Evolutionary conservation across 169 alveolate species (phyloP).

Genomic region (Plasmodium vivax): DNA sequence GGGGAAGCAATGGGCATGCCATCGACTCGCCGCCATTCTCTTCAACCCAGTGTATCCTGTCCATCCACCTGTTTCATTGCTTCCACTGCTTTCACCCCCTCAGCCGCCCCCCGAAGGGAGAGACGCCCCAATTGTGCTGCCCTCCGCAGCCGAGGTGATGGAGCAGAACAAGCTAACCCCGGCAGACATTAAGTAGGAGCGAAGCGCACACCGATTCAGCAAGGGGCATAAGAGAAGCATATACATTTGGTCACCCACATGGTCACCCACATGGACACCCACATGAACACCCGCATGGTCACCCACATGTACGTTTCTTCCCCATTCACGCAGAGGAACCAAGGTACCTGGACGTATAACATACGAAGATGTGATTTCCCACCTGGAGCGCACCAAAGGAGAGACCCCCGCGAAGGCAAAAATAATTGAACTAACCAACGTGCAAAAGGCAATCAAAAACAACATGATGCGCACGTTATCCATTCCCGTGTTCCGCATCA

Average conservation of each 20-base stretch:
- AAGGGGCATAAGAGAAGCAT: not conserved
- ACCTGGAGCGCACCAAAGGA: constrained; percentile 29
- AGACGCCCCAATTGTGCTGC: constrained; percentile 42
- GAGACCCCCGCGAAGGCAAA: not conserved
- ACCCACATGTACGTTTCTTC: not conserved
- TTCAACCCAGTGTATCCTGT: not conserved
- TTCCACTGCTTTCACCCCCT: not conserved
- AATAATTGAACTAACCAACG: constrained; percentile 11
- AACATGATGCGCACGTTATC: constrained; percentile 79
- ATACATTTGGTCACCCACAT: not conserved
- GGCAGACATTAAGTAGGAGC: constrained; percentile 40
- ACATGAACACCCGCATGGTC: no score
- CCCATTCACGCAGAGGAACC: not conserved
- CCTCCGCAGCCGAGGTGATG: constrained; percentile 73
- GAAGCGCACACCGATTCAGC: not conserved
- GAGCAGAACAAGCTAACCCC: constrained; percentile 38
- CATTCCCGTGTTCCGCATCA: constrained; percentile 79
- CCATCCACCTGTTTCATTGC: not conserved
- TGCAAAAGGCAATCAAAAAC: constrained; percentile 75
- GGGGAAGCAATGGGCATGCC: not conserved
- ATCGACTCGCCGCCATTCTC: not conserved
- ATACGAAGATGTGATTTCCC: constrained; percentile 58
- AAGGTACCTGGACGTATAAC: constrained; percentile 27
- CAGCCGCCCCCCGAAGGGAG: constrained; percentile 11
- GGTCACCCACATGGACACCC: no score